These are phyloP conservation scores for Phytophthora citrophthora DNA, from an alignment of 352 stramenopile species.

Conservation along the genomic window DNA sequence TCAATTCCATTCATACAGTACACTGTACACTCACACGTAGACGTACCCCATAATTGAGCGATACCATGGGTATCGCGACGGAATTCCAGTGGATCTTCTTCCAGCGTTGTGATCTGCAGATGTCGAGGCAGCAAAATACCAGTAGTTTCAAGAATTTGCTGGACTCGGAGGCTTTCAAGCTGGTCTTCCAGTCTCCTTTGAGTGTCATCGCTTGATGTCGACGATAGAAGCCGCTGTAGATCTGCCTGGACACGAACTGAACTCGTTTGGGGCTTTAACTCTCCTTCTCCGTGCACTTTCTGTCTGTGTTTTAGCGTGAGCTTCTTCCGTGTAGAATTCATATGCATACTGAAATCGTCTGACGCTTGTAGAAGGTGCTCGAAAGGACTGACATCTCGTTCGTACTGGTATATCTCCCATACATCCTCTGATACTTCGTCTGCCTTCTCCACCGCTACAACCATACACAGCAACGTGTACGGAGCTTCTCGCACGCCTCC, in stretches of 20 bases:
- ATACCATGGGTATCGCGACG: slow-evolving; percentile 26
- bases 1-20: neutral
- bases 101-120: slow-evolving; percentile 19
- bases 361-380: slow-evolving; percentile 26
- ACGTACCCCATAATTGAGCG: slow-evolving; percentile 27
- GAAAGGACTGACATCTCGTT: slow-evolving; percentile 20
- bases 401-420: slow-evolving; percentile 9
- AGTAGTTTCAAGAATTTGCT: neutral
- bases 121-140: slow-evolving; percentile 16
- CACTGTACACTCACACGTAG: neutral
- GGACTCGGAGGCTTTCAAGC: slow-evolving; percentile 4
- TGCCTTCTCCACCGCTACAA: slow-evolving; percentile 27
- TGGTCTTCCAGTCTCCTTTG: slow-evolving; percentile 13
- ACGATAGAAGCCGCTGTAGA: slow-evolving; percentile 24
- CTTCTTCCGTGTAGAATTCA: neutral
- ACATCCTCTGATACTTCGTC: neutral
- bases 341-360: slow-evolving; percentile 25
- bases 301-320: neutral
- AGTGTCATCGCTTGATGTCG: slow-evolving; percentile 5
- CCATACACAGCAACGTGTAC: slow-evolving; percentile 31
- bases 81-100: slow-evolving; percentile 37
- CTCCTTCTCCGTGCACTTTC: slow-evolving; percentile 8
- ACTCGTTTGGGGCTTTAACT: neutral
- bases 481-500: slow-evolving; percentile 24
- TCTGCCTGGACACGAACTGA: slow-evolving; percentile 10